Evolutionary conservation across 768 basidiomycete species (phyloP), one percentile per base, ranked within the genome.

Genomic region (Lenzites betulinus): DNA sequence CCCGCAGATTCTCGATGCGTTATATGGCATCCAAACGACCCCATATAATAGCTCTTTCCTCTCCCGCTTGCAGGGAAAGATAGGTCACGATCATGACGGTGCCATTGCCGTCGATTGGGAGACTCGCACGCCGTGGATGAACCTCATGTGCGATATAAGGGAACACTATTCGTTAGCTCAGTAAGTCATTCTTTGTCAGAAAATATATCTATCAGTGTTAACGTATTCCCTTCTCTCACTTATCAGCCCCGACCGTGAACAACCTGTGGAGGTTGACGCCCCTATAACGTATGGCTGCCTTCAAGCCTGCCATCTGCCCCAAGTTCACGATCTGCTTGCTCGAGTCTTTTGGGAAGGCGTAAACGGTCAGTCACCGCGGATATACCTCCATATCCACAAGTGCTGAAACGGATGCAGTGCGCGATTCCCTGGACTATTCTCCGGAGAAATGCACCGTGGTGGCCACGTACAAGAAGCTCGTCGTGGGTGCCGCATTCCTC

Each of bases 391-490:
- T 15, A 22, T 51, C 13, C 62, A 30, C 35, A 35, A 36, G 7
- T n/a, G 23, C 23, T 51, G 42, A 36, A 30, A 7, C 43, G 58
- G 3, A n/a, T 3, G 41, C 51, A 93, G 92, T 92, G 33, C 81
- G 79, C 60, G 89, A 91, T 65, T 83, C 88, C 4, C 77, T 93
- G 56, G 78, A 86, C 44, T 85, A 85, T 63, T 78, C 75, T 4
- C 89, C 92, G 1, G 89, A 90, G 65, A 81, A 80, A 36, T 89
- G 84, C 46, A 93, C 91, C 0, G 79, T 93, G n/a, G 76, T 93
- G 26, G 90, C 89, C 3, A 79, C 77, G 59, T 92, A 92, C 73
- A 87, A 85, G 59, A 72, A 72, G 42, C 76, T 92, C 12, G 89
- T 93, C 6, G 80, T 93, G 8, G 92, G 92, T 16, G 82, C 83